Evolutionary conservation across 208 protist genomes (phyloP), one percentile per base, ranked within the genome.

Genomic region (Trypanosoma melophagium): DNA sequence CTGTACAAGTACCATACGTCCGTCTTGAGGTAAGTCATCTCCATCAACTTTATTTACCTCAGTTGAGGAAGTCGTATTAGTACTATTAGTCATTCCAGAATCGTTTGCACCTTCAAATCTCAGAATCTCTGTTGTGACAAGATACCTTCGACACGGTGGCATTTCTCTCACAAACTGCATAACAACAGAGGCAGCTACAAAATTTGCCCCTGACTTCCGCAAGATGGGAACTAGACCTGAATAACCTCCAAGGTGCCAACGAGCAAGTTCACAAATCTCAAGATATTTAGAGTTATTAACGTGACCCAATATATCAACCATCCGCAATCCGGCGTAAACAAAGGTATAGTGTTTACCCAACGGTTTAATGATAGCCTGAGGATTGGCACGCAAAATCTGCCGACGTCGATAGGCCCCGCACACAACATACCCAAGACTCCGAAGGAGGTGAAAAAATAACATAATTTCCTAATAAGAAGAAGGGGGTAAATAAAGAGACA

Each of bases 261-360:
- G 78, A 22, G 63, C 81, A 51, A 83, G 81, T 71, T 90, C 84
- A 60, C 70, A 65, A 35, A 90, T 72, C 52, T 87, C 84, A n/a
- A 90, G 73, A 57, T 90, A 90, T 68, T 74, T 80, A 53, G 81
- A 41, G 72, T 90, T 87, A 74, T 90, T 90, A 25, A 90, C 75
- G 59, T 90, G 84, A 13, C 76, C 77, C 22, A 77, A 74, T 16
- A 71, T 50, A 62, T 87, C 84, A 9, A 79, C 67, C 81, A 85
- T 87, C 51, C 79, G 81, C 35, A 83, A 28, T 28, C 84, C 84
- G 25, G 76, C 79, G 69, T 83, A 81, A 35, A 79, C 66, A 14
- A 55, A 49, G 0, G 64, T 54, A 21, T 40, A 41, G 17, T 68
- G 62, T 41, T 68, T 68, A 35, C 60, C 49, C 17, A 68, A 3